Evolutionary conservation across 352 stramenopile species (phyloP), one percentile per base, ranked within the genome.

Genomic region (Globisporangium nunn): DNA sequence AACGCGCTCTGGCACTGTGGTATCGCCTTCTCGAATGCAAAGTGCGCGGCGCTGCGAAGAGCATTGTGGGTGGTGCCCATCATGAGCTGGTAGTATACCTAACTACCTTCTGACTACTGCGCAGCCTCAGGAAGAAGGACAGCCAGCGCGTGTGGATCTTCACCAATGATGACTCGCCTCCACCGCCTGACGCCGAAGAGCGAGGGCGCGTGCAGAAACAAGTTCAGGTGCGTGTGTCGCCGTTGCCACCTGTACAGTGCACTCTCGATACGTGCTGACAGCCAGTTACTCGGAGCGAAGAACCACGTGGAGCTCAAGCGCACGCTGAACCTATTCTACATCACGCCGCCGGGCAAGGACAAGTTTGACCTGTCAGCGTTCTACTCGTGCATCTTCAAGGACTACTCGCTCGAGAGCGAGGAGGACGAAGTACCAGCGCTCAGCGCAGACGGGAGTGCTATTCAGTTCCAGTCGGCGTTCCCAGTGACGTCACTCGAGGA

Each of bases 131-230:
- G 62, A 89, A 90, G 64, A 88, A 88, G 58, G 81, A 93, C 60
- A 81, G 76, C 33, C 81, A 93, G 60, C 81, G 79, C n/a, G 76
- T 91, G 33, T 93, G 84, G 84, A 76, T 91, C 53, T 91, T 93
- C 58, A 93, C 84, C 31, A 91, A 93, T 58, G 75, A 91, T 64
- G 84, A 93, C 59, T 65, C 53, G 18, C 76, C 74, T 7, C 47
- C 64, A 6, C 54, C 64, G 3, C 67, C 72, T n/a, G 77, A 89
- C 37, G 61, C 56, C 6, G 78, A 91, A 53, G 84, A 93, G 63
- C 56, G 66, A 14, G 66, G 67, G 2, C 79, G 79, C 17, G 64
- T 91, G 49, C 74, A 86, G 55, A 89, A 90, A 62, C 84, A 93
- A 71, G 68, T 88, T 5, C 81, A 88, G 74, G 75, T 82, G 35